phyloP scores from a whole-genome alignment of 1,139 yeast genomes.

The Suhomyces ambrosiae region DNA sequence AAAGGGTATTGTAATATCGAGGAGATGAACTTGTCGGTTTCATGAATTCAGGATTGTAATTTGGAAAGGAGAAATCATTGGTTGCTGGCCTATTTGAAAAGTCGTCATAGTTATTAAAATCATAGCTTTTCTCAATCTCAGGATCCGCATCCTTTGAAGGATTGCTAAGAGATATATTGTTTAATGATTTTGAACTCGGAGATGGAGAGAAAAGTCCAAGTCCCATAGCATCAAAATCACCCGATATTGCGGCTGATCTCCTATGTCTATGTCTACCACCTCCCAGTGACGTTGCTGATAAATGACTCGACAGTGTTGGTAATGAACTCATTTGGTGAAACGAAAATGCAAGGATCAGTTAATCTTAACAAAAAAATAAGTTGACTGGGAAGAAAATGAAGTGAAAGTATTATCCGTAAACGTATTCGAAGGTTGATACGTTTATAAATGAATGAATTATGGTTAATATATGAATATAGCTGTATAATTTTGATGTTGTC shows the following conservation, averaged over 20 bases:
- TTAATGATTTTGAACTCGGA: slow-evolving; percentile 14
- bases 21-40: slow-evolving; percentile 13
- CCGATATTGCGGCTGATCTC: slow-evolving; percentile 73
- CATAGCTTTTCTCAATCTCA: slow-evolving; percentile 25
- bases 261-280: slow-evolving; percentile 63
- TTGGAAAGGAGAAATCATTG: slow-evolving; percentile 37
- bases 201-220: slow-evolving; percentile 40
- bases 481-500: no score
- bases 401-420: no score
- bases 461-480: no score
- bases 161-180: slow-evolving; percentile 8
- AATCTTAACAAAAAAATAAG: neutral
- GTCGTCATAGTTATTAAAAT: slow-evolving; percentile 42
- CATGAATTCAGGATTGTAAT: slow-evolving; percentile 21
- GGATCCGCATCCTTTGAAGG: slow-evolving; percentile 4
- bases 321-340: slow-evolving; percentile 15
- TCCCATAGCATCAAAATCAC: slow-evolving; percentile 61
- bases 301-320: slow-evolving; percentile 16
- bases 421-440: no score
- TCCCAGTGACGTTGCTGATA: slow-evolving; percentile 16
- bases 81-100: slow-evolving; percentile 27
- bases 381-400: neutral
- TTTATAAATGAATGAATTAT: no score
- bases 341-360: neutral
- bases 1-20: slow-evolving; percentile 12